Percentiles rank a stretch among this genome's conserved stretches.
Evolutionary conservation across 2,329 filamentous ascomycete species (phyloP).

Genomic region (Fusarium vanettenii): DNA sequence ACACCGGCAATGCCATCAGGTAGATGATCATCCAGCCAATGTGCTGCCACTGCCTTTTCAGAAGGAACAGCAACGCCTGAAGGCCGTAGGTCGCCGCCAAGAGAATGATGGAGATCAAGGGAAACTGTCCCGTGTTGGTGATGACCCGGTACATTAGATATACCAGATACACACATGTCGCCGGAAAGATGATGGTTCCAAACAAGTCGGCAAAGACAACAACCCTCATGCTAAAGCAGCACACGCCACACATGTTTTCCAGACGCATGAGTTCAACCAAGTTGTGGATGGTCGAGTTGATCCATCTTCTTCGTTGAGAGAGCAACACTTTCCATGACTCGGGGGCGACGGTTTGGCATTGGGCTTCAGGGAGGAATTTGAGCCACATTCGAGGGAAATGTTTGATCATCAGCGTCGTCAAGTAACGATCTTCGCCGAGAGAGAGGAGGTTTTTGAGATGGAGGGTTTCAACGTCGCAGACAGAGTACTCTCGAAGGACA

Average conservation of each 20-base stretch:
- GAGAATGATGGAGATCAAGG: conserved; percentile 88
- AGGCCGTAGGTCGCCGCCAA: conserved; percentile 93
- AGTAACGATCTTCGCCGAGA: conserved; percentile 94
- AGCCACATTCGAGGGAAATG: conserved; percentile 95
- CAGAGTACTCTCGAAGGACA: conserved; percentile 87
- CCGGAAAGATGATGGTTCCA: conserved; percentile 91
- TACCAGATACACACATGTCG: conserved; percentile 85
- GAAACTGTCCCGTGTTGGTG: conserved; percentile 78
- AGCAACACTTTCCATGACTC: conserved; percentile 94
- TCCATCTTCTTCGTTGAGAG: conserved; percentile 99
- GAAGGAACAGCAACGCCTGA: conserved; percentile 93
- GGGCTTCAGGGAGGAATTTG: conserved; percentile 95
- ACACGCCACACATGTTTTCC: conserved; percentile 97
- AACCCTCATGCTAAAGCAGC: conserved; percentile 98
- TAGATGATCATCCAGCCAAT: conserved; percentile 99
- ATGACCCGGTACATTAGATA: conserved; percentile 88
- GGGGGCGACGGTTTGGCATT: conserved; percentile 92
- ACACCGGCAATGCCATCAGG: conserved; percentile 93
- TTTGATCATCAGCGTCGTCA: conserved; percentile 98
- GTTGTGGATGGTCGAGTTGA: conserved; percentile 99
- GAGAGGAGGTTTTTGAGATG: conserved; percentile 97
- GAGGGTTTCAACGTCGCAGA: conserved; percentile 90
- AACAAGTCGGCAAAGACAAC: conserved; percentile 94
- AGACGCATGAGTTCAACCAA: conserved; percentile 89
- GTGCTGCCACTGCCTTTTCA: conserved; percentile 98